Conservation (phyloP, 805 yeast genomes). For the Kodamaea hsintzibuensis region DNA sequence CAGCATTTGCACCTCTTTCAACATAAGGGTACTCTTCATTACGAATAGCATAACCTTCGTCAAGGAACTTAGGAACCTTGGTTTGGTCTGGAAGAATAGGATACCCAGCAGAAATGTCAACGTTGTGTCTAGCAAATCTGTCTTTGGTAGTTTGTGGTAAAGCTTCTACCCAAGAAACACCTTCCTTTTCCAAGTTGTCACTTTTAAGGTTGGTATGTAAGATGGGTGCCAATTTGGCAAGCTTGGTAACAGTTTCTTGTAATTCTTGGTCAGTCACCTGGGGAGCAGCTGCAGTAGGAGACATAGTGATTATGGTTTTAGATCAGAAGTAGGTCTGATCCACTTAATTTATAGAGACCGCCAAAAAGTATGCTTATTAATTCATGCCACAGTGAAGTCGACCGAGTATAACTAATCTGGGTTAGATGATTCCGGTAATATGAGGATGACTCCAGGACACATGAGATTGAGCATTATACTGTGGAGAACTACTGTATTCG, state of each 20-base stretch:
- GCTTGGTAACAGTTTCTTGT: conserved; percentile 17
- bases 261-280: conserved; percentile 8
- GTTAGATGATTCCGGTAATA: neutral
- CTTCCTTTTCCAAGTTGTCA: conserved; percentile 5
- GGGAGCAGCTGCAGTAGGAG: conserved; percentile 5
- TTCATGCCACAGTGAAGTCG: neutral
- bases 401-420: neutral
- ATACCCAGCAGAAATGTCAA: conserved; percentile 28
- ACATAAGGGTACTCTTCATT: conserved; percentile 24
- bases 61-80: conserved; percentile 26
- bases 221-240: conserved; percentile 16
- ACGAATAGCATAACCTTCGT: conserved; percentile 25
- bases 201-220: conserved; percentile 6
- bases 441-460: neutral
- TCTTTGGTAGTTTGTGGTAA: conserved; percentile 6
- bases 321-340: neutral
- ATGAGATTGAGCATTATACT: neutral
- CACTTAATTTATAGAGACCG: too few species aligned
- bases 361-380: neutral
- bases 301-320: neutral
- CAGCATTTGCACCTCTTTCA: conserved; percentile 29
- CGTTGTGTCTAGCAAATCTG: conserved; percentile 24
- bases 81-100: conserved; percentile 24
- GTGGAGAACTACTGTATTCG: neutral
- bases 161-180: neutral